Evolutionary conservation across 2,329 filamentous ascomycete genomes (phyloP).

Genomic region (Fusarium phyllophilum): DNA sequence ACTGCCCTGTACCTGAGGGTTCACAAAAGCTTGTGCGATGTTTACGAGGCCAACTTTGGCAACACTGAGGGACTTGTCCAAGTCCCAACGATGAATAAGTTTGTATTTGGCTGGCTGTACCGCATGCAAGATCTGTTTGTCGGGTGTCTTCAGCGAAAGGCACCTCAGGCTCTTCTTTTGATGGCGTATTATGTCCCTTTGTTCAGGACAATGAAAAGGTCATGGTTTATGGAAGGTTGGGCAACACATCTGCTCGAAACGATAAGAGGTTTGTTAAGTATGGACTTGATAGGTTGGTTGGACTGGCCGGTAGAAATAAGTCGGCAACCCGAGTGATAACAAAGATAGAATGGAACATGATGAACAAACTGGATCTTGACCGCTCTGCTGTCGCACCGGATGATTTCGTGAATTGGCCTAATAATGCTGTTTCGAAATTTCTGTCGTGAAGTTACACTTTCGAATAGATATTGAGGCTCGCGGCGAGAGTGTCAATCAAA

Average conservation of each 20-base stretch:
- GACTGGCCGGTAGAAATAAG: constrained; percentile 41
- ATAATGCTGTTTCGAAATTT: background rate
- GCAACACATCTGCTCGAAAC: constrained; percentile 37
- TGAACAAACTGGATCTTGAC: background rate
- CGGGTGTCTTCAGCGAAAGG: constrained; percentile 40
- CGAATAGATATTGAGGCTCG: background rate
- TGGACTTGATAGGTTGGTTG: constrained; percentile 36
- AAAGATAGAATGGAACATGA: constrained; percentile 1
- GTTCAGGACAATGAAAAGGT: constrained; percentile 31
- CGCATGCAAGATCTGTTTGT: constrained; percentile 43
- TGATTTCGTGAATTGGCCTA: background rate
- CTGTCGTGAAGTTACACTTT: no score
- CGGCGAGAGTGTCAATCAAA: no score
- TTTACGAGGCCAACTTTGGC: constrained; percentile 44
- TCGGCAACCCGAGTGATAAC: constrained; percentile 6
- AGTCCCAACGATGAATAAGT: constrained; percentile 28
- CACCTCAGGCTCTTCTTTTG: constrained; percentile 43
- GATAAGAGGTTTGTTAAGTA: constrained; percentile 33
- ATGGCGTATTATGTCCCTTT: constrained; percentile 42
- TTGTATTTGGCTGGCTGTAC: constrained; percentile 46
- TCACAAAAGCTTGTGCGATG: constrained; percentile 36
- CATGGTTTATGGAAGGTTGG: constrained; percentile 42
- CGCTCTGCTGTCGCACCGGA: background rate
- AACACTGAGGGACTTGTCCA: constrained; percentile 25
- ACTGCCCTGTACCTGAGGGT: constrained; percentile 40